A percentile compares a stretch with the other conserved stretches of the same genome.
Evolutionary conservation across 1,284 basidiomycete species (phyloP).

Genomic region (Ceratobasidium theobromae): DNA sequence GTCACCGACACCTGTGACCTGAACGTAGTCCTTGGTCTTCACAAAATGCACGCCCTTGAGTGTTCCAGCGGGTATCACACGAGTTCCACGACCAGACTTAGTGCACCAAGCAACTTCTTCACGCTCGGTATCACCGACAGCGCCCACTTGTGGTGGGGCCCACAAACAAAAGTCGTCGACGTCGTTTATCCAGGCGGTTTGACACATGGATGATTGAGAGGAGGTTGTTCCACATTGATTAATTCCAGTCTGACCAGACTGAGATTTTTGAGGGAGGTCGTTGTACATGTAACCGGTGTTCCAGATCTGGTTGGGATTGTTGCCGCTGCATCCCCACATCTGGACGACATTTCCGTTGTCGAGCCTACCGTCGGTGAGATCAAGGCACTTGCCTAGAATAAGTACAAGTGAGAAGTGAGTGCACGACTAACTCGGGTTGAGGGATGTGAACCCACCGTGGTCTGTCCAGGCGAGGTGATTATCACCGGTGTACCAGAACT

Average conservation of each 20-base stretch:
- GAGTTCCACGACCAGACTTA: constrained; percentile 63
- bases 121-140: constrained; percentile 61
- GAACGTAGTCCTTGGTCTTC: constrained; percentile 50
- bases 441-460: constrained; percentile 44
- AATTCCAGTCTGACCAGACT: constrained; percentile 64
- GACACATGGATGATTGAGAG: constrained; percentile 62
- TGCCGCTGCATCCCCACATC: constrained; percentile 40
- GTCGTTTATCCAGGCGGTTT: constrained; percentile 66
- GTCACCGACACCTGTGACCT: constrained; percentile 38
- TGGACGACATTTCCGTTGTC: constrained; percentile 10
- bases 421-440: too few species aligned
- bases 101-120: constrained; percentile 71
- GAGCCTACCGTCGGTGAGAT: constrained; percentile 12
- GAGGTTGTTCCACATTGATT: constrained; percentile 62
- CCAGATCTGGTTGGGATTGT: constrained; percentile 22
- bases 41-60: constrained; percentile 72
- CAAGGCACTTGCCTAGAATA: constrained; percentile 13
- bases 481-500: background rate
- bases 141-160: constrained; percentile 52
- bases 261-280: constrained; percentile 49
- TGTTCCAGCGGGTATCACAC: constrained; percentile 73
- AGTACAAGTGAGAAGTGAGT: too few species aligned
- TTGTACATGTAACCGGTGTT: constrained; percentile 44
- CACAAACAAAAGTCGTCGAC: constrained; percentile 62
- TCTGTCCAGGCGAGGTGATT: constrained; percentile 40